Conservation (phyloP, 1,284 basidiomycete species). For the Polyporus tsugae region DNA sequence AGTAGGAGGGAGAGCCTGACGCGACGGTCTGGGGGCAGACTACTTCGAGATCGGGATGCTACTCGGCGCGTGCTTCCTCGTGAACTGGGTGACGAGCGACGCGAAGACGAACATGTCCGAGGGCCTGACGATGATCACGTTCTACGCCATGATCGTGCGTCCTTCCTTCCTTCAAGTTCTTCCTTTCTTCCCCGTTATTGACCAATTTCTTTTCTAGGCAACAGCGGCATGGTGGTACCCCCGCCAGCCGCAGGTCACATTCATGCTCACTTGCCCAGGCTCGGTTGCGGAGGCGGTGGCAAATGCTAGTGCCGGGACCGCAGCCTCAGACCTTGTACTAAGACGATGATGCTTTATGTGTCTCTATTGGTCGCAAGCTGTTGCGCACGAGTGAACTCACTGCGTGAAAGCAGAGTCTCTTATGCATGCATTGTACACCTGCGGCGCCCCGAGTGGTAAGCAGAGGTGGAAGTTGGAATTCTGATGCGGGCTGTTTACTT, state of each 20-base stretch:
- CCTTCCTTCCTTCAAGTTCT: not conserved
- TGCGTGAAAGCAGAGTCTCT: no score
- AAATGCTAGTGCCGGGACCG: not conserved
- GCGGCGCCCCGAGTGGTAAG: no score
- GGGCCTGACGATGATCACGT: slow-evolving; percentile 65
- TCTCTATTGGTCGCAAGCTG: no score
- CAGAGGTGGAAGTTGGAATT: no score
- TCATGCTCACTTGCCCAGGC: slow-evolving; percentile 40
- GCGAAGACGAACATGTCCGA: slow-evolving; percentile 74
- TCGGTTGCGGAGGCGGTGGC: slow-evolving; percentile 29
- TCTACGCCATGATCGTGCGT: slow-evolving; percentile 64
- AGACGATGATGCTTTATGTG: not conserved
- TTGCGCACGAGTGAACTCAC: no score
- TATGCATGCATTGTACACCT: no score
- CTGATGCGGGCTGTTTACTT: no score
- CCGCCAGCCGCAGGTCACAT: slow-evolving; percentile 52
- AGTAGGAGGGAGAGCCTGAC: no score
- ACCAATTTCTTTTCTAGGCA: slow-evolving; percentile 42
- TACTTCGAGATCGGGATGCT: slow-evolving; percentile 68
- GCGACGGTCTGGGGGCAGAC: slow-evolving; percentile 39
- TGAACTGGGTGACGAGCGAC: slow-evolving; percentile 76
- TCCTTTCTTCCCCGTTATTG: not conserved
- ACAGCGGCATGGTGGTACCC: slow-evolving; percentile 64
- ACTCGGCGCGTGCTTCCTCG: slow-evolving; percentile 70
- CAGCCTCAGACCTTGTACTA: not conserved